Evolutionary conservation across 2,329 filamentous ascomycete species (phyloP), one percentile per base, ranked within the genome.

Genomic region (Penicillium psychrosexuale): DNA sequence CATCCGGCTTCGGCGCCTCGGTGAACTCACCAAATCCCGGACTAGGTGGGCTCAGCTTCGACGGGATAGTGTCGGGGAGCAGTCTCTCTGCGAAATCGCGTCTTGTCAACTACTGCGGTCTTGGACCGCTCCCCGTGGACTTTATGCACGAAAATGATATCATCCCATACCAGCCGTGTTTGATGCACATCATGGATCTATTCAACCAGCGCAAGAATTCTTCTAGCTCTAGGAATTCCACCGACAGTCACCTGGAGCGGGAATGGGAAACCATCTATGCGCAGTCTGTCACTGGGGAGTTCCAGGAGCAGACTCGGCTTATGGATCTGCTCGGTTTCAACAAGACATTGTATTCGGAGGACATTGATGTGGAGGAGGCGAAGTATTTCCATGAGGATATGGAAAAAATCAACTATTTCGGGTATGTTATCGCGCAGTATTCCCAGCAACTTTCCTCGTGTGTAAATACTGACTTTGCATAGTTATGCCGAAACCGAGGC

Each of bases 391-490:
- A 52, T 61, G 60, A 57, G 57, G 66, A 33, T 37, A 66, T 53
- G 61, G 46, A 62, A 47, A 66, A 69, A 49, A 61, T 70, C 55
- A 78, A 78, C 59, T 78, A 78, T 53, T 78, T 77, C 58, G 75
- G 75, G 53, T 77, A 59, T 36, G 65, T 54, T n/a, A 5, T 48
- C 19, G 3, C 13, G 5, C 15, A 22, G 13, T 13, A 31, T 4
- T 1, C 12, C 5, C 13, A 1, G 17, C 24, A 8, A 5, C n/a
- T 19, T 34, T 22, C 7, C 28, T 45, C 5, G 13, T 6, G 8
- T 22, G 4, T 19, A 34, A 11, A 19, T 50, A 22, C 55, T 61
- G 28, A 53, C 28, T 34, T 47, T n/a, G 9, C 19, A n/a, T 33
- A 69, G 66, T 28, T 70, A 64, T 47, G 59, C 74, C 1, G 76